Conservation (phyloP, 2,329 filamentous ascomycete genomes). For the Beauveria caledonica region DNA sequence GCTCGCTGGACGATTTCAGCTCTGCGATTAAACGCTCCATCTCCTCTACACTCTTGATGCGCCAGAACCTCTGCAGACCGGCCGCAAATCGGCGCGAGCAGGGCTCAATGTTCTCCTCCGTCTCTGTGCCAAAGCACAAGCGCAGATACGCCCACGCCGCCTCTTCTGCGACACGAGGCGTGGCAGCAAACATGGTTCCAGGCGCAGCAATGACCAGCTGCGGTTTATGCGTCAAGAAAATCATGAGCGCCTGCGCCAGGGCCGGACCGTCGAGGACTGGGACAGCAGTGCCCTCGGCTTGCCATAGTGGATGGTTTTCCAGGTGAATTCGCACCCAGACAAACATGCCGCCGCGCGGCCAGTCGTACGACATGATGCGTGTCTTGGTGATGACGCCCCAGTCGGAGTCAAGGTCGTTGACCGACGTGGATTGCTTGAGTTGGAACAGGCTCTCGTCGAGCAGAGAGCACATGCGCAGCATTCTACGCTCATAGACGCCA, state of each 20-base stretch:
- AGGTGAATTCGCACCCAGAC: constrained; percentile 72
- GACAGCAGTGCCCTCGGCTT: constrained; percentile 22
- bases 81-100: constrained; percentile 58
- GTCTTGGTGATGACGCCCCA: constrained; percentile 72
- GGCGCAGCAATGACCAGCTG: constrained; percentile 63
- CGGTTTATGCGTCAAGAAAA: constrained; percentile 61
- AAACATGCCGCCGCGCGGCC: constrained; percentile 88
- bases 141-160: constrained; percentile 66
- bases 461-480: constrained; percentile 67
- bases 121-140: constrained; percentile 78
- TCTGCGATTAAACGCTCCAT: constrained; percentile 55
- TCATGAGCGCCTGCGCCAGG: constrained; percentile 60
- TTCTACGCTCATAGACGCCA: constrained; percentile 75
- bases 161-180: constrained; percentile 44
- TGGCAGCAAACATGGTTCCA: constrained; percentile 66
- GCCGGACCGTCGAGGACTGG: constrained; percentile 43
- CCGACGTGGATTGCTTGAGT: constrained; percentile 52
- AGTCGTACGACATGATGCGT: constrained; percentile 65
- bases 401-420: constrained; percentile 40
- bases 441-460: constrained; percentile 61
- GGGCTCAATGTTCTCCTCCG: constrained; percentile 57
- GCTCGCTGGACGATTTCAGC: constrained; percentile 15
- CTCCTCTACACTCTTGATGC: constrained; percentile 56
- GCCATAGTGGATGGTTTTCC: constrained; percentile 62
- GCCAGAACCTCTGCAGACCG: constrained; percentile 69